Evolutionary conservation across 208 protist species (phyloP), one percentile per base, ranked within the genome.

Genomic region (Leptomonas pyrrhocoris): DNA sequence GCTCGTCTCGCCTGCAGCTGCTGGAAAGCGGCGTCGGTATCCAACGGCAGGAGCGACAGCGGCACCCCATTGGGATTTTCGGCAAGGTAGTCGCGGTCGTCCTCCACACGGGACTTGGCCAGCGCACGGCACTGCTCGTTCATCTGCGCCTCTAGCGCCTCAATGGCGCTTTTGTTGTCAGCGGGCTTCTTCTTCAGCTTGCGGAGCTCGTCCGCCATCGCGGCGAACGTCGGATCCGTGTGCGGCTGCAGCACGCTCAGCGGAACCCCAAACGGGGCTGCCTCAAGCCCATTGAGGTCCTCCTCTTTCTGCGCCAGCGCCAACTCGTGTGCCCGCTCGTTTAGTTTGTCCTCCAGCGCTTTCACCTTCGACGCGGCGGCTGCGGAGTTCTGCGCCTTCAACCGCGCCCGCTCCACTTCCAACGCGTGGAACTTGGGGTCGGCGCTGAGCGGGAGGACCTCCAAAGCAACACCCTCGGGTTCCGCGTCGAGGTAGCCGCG

Each of bases 321-420:
- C 43, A 95, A 53, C 48, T 86, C 78, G 45, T 88, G 80, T 27
- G 76, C 81, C 19, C 85, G 85, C 23, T 73, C 75, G 65, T 89
- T 90, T 36, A 95, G 72, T 23, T 82, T 74, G 15, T 85, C 77
- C 51, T 89, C 74, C 21, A 87, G 34, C 21, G 82, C 74, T 38
- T 76, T 68, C 7, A 86, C 78, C 42, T 45, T 67, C 19, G 40
- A 23, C n/a, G 62, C 73, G 2, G 60, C 53, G 0, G 54, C 55
- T 1, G 45, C 21, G 15, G 53, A 42, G 36, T 23, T 43, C 27
- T 55, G 54, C 53, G 74, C 69, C 77, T 88, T 89, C 34, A 88
- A 59, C 55, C 73, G 71, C 15, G 80, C 80, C 38, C 84, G 84
- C 46, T 88, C 71, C 23, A 78, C 77, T 66, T 93, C 88, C 57